Evolutionary conservation across 345 rosid species (phyloP).

Genomic region (Brassica carinata): DNA sequence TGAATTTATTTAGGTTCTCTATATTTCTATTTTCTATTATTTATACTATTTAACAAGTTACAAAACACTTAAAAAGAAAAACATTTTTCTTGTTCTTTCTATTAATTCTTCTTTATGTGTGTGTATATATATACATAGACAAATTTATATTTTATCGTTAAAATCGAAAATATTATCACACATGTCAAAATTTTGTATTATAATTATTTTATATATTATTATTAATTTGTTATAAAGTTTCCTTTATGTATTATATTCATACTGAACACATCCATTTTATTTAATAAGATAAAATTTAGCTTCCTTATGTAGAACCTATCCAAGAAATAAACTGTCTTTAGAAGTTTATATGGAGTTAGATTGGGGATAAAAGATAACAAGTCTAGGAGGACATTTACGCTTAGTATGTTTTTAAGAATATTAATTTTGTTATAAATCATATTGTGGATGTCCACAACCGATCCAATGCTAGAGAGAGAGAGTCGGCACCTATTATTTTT

Average conservation of each 20-base stretch:
- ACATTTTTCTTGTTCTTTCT: background rate
- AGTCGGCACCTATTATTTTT: no score
- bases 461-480: no score
- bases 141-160: background rate
- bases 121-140: background rate
- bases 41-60: background rate
- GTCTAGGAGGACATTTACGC: background rate
- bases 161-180: background rate
- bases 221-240: background rate
- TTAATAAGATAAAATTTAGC: background rate
- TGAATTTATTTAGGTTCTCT: background rate
- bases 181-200: background rate
- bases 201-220: background rate
- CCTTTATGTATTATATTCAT: background rate
- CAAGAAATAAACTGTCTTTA: no score
- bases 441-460: no score
- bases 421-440: no score
- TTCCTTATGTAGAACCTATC: background rate
- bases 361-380: background rate
- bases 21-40: background rate
- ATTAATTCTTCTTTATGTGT: background rate
- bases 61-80: background rate
- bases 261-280: background rate
- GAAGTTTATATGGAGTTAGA: background rate
- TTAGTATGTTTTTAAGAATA: background rate